Percentiles rank a stretch among this genome's conserved stretches.
Conservation (phyloP, 129 eudicot species). For the Saposhnikovia divaricata region DNA sequence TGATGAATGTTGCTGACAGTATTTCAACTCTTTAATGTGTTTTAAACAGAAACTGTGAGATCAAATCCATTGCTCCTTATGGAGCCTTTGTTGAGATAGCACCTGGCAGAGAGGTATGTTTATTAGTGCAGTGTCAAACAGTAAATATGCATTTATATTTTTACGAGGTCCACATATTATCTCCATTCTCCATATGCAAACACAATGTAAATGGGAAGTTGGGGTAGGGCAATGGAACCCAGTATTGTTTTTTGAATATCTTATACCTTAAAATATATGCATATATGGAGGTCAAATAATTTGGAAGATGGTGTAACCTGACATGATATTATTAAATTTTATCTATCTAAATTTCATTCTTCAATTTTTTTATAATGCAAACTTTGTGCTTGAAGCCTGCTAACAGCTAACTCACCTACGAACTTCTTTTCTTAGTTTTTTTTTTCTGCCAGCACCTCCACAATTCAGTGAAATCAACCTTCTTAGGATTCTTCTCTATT, state of each 20-base stretch:
- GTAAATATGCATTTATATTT: background rate
- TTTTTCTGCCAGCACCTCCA: background rate
- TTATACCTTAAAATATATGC: background rate
- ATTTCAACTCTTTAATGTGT: constrained; percentile 13
- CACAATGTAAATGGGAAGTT: background rate
- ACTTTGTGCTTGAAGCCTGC: background rate
- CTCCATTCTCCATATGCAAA: background rate
- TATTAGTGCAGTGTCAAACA: background rate
- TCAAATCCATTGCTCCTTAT: constrained; percentile 77
- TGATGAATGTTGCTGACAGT: background rate
- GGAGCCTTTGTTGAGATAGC: constrained; percentile 95
- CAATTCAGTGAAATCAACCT: background rate
- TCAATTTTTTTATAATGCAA: background rate
- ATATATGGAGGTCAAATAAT: background rate
- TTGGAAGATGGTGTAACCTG: background rate
- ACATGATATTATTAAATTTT: background rate
- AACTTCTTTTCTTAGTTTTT: no score
- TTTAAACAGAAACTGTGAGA: constrained; percentile 75
- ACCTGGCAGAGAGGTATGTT: constrained; percentile 89
- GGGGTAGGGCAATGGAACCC: background rate
- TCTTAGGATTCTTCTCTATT: background rate
- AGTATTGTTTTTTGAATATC: no score
- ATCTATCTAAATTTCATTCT: background rate
- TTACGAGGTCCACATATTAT: constrained; percentile 1
- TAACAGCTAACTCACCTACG: background rate